Evolutionary conservation across 2,329 filamentous ascomycete species (phyloP).

Genomic region (Nemania sp.): DNA sequence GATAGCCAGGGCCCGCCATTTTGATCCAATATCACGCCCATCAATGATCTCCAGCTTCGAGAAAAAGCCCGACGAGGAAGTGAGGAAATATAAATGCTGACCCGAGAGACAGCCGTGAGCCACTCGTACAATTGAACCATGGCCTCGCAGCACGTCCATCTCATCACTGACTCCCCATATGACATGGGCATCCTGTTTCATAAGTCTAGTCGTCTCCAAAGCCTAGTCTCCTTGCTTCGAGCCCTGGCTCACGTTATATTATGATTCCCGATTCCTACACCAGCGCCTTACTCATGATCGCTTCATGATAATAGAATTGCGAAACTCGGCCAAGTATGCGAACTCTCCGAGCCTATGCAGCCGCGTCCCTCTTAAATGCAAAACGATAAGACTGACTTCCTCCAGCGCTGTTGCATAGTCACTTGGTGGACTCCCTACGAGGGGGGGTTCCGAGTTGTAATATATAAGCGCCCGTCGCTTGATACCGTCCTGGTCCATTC

Average conservation of each 20-base stretch:
- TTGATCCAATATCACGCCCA: conserved; percentile 12
- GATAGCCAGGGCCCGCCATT: not conserved
- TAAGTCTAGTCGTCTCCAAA: conserved; percentile 5
- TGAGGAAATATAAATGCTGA: conserved; percentile 2
- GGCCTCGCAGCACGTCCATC: not conserved
- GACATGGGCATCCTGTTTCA: not conserved
- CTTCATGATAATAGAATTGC: conserved; percentile 10
- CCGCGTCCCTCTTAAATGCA: conserved; percentile 24
- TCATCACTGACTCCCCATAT: conserved; percentile 1
- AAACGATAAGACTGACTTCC: conserved; percentile 22
- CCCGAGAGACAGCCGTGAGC: not conserved
- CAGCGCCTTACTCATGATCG: conserved; percentile 10
- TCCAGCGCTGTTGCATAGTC: conserved; percentile 5
- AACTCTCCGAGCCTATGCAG: conserved; percentile 25
- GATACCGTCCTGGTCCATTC: conserved; percentile 13
- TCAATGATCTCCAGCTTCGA: conserved; percentile 20
- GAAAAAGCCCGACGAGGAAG: not conserved
- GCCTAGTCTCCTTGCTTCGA: conserved; percentile 1
- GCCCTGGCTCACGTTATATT: conserved; percentile 5
- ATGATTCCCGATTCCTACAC: conserved; percentile 9
- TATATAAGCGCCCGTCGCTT: conserved; percentile 25
- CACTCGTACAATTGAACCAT: not conserved
- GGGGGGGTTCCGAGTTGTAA: conserved; percentile 19
- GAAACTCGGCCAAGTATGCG: conserved; percentile 23
- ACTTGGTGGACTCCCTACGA: conserved; percentile 10